Conservation (phyloP, 108 stramenopile genomes). For the Seminavis robusta region DNA sequence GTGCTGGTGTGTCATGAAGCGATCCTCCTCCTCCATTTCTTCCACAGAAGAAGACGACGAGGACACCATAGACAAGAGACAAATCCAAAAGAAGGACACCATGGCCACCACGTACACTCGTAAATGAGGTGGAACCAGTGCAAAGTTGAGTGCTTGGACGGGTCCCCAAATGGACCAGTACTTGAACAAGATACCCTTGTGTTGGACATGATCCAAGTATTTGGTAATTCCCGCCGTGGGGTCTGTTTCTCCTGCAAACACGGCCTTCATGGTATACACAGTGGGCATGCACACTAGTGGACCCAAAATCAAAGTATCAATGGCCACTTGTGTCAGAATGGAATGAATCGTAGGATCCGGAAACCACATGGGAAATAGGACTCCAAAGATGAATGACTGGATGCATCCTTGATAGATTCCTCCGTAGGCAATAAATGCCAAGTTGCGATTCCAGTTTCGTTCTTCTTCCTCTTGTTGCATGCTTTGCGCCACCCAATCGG, state of each 20-base stretch:
- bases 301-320: slow-evolving; percentile 35
- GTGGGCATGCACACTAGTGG: slow-evolving; percentile 45
- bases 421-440: slow-evolving; percentile 53
- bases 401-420: slow-evolving; percentile 54
- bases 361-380: slow-evolving; percentile 31
- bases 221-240: slow-evolving; percentile 9
- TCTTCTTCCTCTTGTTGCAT: background rate
- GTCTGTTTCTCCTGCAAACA: background rate
- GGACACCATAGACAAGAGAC: slow-evolving; percentile 35
- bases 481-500: slow-evolving; percentile 55
- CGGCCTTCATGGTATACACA: slow-evolving; percentile 37
- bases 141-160: slow-evolving; percentile 36
- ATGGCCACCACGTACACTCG: slow-evolving; percentile 41
- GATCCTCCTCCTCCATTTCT: too few relatives aligned
- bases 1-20: too few relatives aligned
- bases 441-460: slow-evolving; percentile 32
- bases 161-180: slow-evolving; percentile 57
- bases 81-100: slow-evolving; percentile 59
- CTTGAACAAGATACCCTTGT: slow-evolving; percentile 40
- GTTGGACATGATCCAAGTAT: slow-evolving; percentile 18
- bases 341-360: slow-evolving; percentile 16
- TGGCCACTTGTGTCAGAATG: slow-evolving; percentile 27
- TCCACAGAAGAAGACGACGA: background rate
- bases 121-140: slow-evolving; percentile 41
- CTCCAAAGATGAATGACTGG: slow-evolving; percentile 42